Base-by-base conservation (phyloP, 352 stramenopile genomes). In the Thraustotheca clavata region DNA sequence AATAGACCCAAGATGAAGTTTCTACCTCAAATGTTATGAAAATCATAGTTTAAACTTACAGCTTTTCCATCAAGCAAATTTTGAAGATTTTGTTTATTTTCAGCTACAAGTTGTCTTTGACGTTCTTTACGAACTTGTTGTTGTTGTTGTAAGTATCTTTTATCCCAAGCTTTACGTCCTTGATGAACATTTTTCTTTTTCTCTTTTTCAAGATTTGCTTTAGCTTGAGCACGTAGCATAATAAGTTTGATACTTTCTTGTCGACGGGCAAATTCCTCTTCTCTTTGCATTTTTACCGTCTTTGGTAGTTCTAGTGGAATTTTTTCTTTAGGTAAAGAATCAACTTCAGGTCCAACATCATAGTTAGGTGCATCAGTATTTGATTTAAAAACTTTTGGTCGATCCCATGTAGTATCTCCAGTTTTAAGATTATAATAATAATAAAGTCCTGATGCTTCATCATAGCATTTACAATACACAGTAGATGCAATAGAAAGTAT, bases 1-100 rank as follows among this genome's bases (percentile, higher is more conserved):
- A 40, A 89, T 88, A 3, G 76, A 83, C 39, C 85, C 76, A 29
- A 87, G 66, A 60, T 85, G 85, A 57, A 86, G 73, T 71, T 77
- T 77, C 80, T 89, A 62, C 14, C 16, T 48, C 24, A 34, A 31
- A 39, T n/a, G 22, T 46, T 47, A 18, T 14, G 11, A 33, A 40
- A 6, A 36, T 31, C 14, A 62, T 14, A 43, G 7, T 22, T n/a
- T 35, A 0, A 11, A 65, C 65, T 3, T 52, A 79, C 72, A 62
- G 48, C 59, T 36, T 71, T 77, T 24, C 73, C 73, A 8, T 78
- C 73, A 33, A 68, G 65, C 8, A 86, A 67, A 18, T 73, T 73
- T 38, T 72, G 68, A 18, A 77, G 35, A 27, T 69, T 65, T 49
- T 73, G 71, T 41, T 77, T 62, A 32, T 83, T 86, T 12, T 73